Percentiles rank a stretch among this genome's conserved stretches.
Evolutionary conservation across 495 filamentous ascomycete genomes (phyloP).

Genomic region (Pyrenula aspistea): DNA sequence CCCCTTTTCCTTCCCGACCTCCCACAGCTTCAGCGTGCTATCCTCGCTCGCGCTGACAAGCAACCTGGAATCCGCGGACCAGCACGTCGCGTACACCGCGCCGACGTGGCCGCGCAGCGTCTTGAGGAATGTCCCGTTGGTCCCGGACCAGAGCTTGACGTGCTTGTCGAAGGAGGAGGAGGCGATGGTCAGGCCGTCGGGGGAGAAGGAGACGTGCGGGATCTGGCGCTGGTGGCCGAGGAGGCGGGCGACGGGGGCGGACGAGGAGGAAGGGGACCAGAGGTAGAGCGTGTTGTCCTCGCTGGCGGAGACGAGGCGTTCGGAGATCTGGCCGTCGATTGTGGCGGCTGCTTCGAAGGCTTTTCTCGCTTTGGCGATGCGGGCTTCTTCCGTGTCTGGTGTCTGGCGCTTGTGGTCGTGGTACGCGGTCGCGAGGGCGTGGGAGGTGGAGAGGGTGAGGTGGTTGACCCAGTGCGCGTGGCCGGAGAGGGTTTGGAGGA

Average conservation of each 20-base stretch:
- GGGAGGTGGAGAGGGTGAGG: conserved; percentile 86
- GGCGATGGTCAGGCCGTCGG: conserved; percentile 76
- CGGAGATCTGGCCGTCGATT: conserved; percentile 62
- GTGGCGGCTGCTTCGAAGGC: conserved; percentile 85
- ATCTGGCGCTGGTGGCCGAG: conserved; percentile 93
- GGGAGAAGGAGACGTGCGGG: conserved; percentile 90
- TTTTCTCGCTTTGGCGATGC: conserved; percentile 61
- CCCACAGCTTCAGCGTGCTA: conserved; percentile 91
- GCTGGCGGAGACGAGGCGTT: conserved; percentile 79
- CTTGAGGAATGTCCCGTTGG: conserved; percentile 64
- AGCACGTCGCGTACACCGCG: conserved; percentile 81
- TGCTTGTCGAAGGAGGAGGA: conserved; percentile 87
- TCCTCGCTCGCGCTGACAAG: conserved; percentile 83
- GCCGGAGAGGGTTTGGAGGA: conserved; percentile 64
- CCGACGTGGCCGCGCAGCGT: conserved; percentile 88
- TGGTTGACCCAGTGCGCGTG: conserved; percentile 97
- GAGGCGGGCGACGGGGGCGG: conserved; percentile 77
- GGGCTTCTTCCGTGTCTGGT: conserved; percentile 56
- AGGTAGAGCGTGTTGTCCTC: conserved; percentile 97
- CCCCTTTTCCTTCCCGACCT: conserved; percentile 72
- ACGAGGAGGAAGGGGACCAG: conserved; percentile 74
- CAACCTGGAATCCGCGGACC: conserved; percentile 77
- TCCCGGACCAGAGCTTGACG: conserved; percentile 74
- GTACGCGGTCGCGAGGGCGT: conserved; percentile 76
- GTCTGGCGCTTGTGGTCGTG: conserved; percentile 70